Evolutionary conservation across 495 filamentous ascomycete genomes (phyloP).

Genomic region (Thermochaetoides thermophila): DNA sequence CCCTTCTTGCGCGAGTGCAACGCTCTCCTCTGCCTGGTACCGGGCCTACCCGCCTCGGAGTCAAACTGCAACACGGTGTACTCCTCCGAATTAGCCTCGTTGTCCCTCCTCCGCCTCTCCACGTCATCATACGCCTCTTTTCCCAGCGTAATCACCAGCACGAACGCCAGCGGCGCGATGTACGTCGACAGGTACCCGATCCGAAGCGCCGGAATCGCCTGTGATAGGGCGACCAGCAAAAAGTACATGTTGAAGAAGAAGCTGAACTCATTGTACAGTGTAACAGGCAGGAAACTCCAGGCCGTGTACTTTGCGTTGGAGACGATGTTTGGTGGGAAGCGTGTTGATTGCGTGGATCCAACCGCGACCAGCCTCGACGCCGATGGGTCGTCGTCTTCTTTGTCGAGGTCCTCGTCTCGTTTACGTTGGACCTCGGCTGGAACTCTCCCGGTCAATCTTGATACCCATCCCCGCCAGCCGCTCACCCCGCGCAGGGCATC

Average conservation of each 20-base stretch:
- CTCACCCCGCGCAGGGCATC: conserved; percentile 22
- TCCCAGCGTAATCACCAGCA: conserved; percentile 77
- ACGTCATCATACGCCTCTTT: conserved; percentile 97
- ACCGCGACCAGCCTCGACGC: conserved; percentile 37
- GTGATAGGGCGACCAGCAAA: conserved; percentile 83
- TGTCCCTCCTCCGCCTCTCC: conserved; percentile 65
- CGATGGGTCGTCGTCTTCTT: conserved; percentile 39
- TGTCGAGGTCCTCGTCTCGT: conserved; percentile 20
- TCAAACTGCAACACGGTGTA: conserved; percentile 67
- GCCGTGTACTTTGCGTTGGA: conserved; percentile 98
- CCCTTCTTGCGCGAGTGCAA: conserved; percentile 17
- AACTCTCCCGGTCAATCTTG: too few species aligned
- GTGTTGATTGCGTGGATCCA: conserved; percentile 32
- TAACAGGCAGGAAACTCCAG: conserved; percentile 84
- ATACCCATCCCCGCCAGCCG: too few species aligned
- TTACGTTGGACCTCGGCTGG: conserved; percentile 26
- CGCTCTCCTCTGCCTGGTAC: conserved; percentile 23
- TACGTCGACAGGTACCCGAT: conserved; percentile 95
- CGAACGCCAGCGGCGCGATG: conserved; percentile 81
- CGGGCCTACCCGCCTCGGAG: conserved; percentile 21
- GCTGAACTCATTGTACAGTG: conserved; percentile 95
- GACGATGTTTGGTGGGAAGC: conserved; percentile 71
- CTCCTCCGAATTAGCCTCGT: conserved; percentile 85
- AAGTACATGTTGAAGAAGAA: conserved; percentile 99
- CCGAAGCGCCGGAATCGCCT: conserved; percentile 72